phyloP scores from a whole-genome alignment of 2,329 filamentous ascomycete species.

The Microascus cirrosus region DNA sequence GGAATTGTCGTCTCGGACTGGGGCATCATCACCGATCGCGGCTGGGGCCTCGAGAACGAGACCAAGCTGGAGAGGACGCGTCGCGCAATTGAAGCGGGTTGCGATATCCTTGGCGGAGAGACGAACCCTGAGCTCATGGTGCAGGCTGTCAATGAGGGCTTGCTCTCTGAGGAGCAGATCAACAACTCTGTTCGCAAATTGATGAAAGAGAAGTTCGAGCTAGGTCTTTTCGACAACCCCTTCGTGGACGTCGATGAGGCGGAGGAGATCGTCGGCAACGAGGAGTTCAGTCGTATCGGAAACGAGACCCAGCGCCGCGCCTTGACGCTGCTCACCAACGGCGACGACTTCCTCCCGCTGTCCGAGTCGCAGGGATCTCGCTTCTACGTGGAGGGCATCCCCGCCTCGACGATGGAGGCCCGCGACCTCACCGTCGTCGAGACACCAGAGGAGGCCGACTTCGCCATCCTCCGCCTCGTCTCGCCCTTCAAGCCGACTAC shows the following conservation, averaged over 20 bases:
- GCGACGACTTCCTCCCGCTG: constrained; percentile 12
- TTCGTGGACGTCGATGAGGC: constrained; percentile 34
- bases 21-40: constrained; percentile 38
- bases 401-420: constrained; percentile 8
- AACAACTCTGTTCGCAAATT: constrained; percentile 33
- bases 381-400: constrained; percentile 9
- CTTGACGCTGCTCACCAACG: constrained; percentile 16
- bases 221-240: constrained; percentile 39
- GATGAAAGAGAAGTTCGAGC: constrained; percentile 35
- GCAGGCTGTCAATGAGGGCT: constrained; percentile 27
- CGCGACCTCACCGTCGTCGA: constrained; percentile 20
- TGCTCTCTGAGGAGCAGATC: constrained; percentile 29
- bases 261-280: constrained; percentile 27
- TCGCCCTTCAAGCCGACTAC: constrained; percentile 22
- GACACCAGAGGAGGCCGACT: constrained; percentile 25
- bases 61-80: constrained; percentile 26
- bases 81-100: constrained; percentile 35
- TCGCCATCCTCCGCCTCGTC: constrained; percentile 25
- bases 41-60: constrained; percentile 37
- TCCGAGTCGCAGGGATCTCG: constrained; percentile 5
- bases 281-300: constrained; percentile 21
- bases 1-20: constrained; percentile 42
- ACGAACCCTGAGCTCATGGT: constrained; percentile 33
- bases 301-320: constrained; percentile 15
- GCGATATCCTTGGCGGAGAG: constrained; percentile 42